Conservation (phyloP, 352 stramenopile species). For the Pythium vanterpoolii region DNA sequence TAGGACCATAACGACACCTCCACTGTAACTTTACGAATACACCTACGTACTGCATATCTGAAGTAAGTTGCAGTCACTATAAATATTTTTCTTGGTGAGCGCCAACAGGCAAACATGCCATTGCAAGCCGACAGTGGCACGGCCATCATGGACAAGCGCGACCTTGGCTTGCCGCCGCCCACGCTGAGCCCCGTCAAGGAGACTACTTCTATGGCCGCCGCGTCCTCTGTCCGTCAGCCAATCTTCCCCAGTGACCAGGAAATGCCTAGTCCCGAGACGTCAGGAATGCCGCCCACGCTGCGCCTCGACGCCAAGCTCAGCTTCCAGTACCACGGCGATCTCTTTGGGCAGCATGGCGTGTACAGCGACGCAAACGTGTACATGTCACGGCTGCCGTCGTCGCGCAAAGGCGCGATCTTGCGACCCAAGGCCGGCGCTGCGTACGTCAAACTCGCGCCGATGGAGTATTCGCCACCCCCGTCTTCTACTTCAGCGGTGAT, state of each 20-base stretch:
- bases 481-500: not conserved
- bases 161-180: not conserved
- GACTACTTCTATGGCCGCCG: not conserved
- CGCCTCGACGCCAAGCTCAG: conserved; percentile 35
- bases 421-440: conserved; percentile 28
- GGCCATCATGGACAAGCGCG: conserved; percentile 12
- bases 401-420: conserved; percentile 35
- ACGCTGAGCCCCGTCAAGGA: not conserved
- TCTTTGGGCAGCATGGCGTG: conserved; percentile 68
- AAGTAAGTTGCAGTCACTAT: not conserved
- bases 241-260: conserved; percentile 18
- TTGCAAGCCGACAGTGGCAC: not conserved
- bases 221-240: not conserved
- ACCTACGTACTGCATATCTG: conserved; percentile 6
- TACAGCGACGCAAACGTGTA: conserved; percentile 70
- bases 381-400: conserved; percentile 62
- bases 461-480: conserved; percentile 12
- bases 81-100: not conserved
- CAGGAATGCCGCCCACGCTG: conserved; percentile 1
- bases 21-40: conserved; percentile 16
- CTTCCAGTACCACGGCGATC: conserved; percentile 69
- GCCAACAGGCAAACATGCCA: not conserved
- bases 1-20: not conserved
- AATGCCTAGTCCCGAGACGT: not conserved
- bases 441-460: conserved; percentile 55